Evolutionary conservation across 257 asterid genomes (phyloP), one percentile per base, ranked within the genome.

Genomic region (Linaria vulgaris): DNA sequence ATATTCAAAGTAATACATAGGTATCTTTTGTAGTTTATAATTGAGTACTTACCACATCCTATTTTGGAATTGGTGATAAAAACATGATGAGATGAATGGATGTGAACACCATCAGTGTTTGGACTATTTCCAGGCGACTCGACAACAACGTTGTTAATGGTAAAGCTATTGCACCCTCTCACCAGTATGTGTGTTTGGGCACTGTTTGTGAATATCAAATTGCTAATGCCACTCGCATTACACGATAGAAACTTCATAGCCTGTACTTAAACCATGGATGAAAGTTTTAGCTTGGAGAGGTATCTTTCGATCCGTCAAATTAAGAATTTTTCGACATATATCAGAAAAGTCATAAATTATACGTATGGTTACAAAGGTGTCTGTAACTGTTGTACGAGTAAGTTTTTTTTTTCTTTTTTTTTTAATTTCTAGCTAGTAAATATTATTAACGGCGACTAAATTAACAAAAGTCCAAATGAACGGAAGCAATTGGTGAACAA

Each of bases 41-140:
- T n/a, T n/a, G n/a, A 27, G 34, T 27, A 27, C 34, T 53, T 79
- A 84, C 97, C 95, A 16, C 71, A 64, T 13, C 72, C 68, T 0
- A 90, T 79, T 23, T 51, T 67, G 19, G 84, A 63, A 66, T 90
- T 76, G 67, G 68, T 65, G 74, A 90, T 74, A 31, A 59, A 6
- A 37, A 87, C 57, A 61, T 75, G 20, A 9, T 23, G 72, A 15
- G 91, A 81, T 0, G 91, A 34, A 4, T 85, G 94, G 37, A 90
- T 81, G 64, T 90, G 97, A 63, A 90, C 81, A 38, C 97, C 97
- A 49, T 90, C 97, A 0, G 95, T 90, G 61, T 90, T 90, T 25
- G 97, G 95, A 61, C 81, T 81, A 52, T 69, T 38, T 64, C 66
- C 83, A 0, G 97, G 97, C n/a, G 94, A 81, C 34, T 77, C 44